Conservation (phyloP, 2,329 filamentous ascomycete genomes). For the Exserohilum turcica region DNA sequence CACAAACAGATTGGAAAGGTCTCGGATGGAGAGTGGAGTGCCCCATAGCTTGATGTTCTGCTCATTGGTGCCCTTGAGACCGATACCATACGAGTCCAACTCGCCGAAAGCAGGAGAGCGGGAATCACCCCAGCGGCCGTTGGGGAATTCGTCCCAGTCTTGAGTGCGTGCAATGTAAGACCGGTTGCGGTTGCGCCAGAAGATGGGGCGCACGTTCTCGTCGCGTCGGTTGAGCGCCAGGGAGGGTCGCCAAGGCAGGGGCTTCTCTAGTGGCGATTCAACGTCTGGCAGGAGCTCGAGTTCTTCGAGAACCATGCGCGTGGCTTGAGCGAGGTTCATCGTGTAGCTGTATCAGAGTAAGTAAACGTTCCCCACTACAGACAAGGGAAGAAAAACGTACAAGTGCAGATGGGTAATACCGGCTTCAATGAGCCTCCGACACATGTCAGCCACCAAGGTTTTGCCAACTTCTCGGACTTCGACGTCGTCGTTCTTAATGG, state of each 20-base stretch:
- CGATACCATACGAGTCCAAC: slow-evolving; percentile 91
- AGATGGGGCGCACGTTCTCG: slow-evolving; percentile 96
- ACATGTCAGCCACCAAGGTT: slow-evolving; percentile 85
- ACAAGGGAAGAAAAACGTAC: slow-evolving; percentile 46
- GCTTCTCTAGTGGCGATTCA: slow-evolving; percentile 79
- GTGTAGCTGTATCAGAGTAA: slow-evolving; percentile 68
- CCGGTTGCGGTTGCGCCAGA: slow-evolving; percentile 97
- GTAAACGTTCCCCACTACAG: neutral
- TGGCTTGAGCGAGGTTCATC: slow-evolving; percentile 96
- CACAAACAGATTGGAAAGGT: slow-evolving; percentile 83
- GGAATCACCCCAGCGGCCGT: slow-evolving; percentile 97
- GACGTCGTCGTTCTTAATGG: slow-evolving; percentile 94
- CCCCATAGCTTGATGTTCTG: slow-evolving; percentile 96
- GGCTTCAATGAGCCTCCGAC: slow-evolving; percentile 78
- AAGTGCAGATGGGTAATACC: slow-evolving; percentile 93
- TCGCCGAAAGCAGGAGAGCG: slow-evolving; percentile 95
- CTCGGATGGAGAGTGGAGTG: slow-evolving; percentile 75
- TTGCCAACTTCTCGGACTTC: slow-evolving; percentile 90
- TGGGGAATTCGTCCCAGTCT: slow-evolving; percentile 99
- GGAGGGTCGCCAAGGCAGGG: slow-evolving; percentile 96
- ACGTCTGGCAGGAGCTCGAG: slow-evolving; percentile 78
- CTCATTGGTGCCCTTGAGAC: slow-evolving; percentile 91
- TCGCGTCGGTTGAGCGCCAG: slow-evolving; percentile 85
- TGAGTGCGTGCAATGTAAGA: slow-evolving; percentile 95
- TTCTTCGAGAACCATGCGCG: slow-evolving; percentile 91